Evolutionary conservation across 2,329 filamentous ascomycete species (phyloP).

Genomic region (Ophiostoma ulmi): DNA sequence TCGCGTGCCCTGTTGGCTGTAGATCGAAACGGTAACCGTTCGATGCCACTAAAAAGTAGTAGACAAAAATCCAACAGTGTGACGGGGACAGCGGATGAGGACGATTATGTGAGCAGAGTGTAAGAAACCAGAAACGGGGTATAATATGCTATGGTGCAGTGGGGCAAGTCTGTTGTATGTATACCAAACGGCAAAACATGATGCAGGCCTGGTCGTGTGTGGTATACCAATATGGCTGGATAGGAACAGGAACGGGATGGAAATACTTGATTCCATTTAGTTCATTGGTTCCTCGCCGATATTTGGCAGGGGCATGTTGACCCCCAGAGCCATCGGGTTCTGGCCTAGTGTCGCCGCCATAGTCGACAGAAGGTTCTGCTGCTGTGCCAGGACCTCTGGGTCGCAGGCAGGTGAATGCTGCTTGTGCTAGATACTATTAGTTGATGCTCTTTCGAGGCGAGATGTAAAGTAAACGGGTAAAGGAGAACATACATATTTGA

Average conservation of each 20-base stretch:
- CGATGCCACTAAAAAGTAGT: background rate
- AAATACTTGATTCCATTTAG: conserved; percentile 19
- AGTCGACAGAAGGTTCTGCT: conserved; percentile 36
- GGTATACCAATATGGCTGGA: background rate
- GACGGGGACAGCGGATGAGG: background rate
- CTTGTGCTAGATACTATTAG: conserved; percentile 55
- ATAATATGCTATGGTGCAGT: conserved; percentile 14
- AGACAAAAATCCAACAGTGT: background rate
- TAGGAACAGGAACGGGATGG: background rate
- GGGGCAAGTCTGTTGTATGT: conserved; percentile 12
- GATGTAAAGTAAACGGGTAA: background rate
- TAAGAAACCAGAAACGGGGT: conserved; percentile 6
- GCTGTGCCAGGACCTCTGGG: conserved; percentile 59
- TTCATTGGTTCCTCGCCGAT: conserved; percentile 43
- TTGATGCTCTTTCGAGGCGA: background rate
- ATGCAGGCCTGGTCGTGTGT: conserved; percentile 5
- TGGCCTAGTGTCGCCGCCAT: conserved; percentile 33
- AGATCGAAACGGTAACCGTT: background rate
- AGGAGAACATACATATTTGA: conserved; percentile 73
- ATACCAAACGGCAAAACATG: background rate
- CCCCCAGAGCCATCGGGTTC: conserved; percentile 33
- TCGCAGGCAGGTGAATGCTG: conserved; percentile 85
- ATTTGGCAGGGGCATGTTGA: conserved; percentile 35
- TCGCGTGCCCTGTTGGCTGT: background rate
- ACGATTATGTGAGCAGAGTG: background rate